Base-by-base conservation (phyloP, 768 basidiomycete genomes). In the Infundibulicybe gibba region DNA sequence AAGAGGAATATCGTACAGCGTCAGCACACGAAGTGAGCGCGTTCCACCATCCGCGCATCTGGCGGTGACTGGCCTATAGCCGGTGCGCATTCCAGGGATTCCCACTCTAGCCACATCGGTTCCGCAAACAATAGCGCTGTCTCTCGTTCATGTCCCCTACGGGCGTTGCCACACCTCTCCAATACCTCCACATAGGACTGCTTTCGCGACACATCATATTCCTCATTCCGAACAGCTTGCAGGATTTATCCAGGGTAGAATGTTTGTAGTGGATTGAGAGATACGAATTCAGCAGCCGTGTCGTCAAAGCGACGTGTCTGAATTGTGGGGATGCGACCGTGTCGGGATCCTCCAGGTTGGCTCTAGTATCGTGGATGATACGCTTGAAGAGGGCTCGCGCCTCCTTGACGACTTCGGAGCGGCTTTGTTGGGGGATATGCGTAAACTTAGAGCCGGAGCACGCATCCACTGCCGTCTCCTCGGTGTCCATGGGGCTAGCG, bases 261-360 rank as follows among this genome's bases (percentile, higher is more conserved):
- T 79, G 79, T 38, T 62, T 64, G 58, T 87, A 87, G 59, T 84
- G 77, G 0, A 94, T 86, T 11, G 87, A 80, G 42, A 97, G 68
- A 58, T 90, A 97, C 2, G 92, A 79, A 53, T 87, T 90, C 52
- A 94, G 55, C 5, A 97, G 75, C 1, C 77, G 72, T 0, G 89
- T 55, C 0, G 81, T 79, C 43, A 87, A 57, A 5, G 62, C 41
- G 32, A 94, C 87, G 45, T 71, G 54, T 5, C 62, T 60, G 63
- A 95, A 92, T 47, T 71, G 75, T 14, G 33, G 32, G 8, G 52
- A 41, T 45, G 64, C 11, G 48, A 43, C 41, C 50, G 50, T 35
- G 45, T 39, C 30, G 1, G 46, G 32, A 15, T 41, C 38, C 20
- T 45, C 41, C 10, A 49, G 21, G 25, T 39, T 25, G 9, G 21